phyloP scores from a whole-genome alignment of 2,329 filamentous ascomycete species.

The Rhinocladiella mackenziei region DNA sequence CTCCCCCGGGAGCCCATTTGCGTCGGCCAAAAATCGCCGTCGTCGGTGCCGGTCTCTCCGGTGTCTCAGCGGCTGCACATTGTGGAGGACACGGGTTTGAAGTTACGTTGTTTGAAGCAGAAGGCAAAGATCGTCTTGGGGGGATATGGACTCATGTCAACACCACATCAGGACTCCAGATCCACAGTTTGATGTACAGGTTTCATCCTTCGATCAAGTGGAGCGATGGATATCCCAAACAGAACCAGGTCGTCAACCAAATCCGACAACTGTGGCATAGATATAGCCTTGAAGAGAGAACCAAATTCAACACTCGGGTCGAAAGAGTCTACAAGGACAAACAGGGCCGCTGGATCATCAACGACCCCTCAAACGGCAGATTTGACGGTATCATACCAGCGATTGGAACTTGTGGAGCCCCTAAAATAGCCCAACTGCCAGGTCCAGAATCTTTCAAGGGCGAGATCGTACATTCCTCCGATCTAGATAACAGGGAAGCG shows the following conservation, averaged over 20 bases:
- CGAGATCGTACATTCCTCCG: constrained; percentile 68
- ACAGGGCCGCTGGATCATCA: constrained; percentile 71
- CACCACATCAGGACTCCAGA: constrained; percentile 75
- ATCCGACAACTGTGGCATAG: constrained; percentile 69
- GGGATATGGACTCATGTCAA: constrained; percentile 85
- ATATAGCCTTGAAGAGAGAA: constrained; percentile 67
- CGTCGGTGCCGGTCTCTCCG: constrained; percentile 69
- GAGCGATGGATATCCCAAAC: constrained; percentile 70
- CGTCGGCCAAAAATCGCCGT: constrained; percentile 63
- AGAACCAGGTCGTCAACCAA: constrained; percentile 69
- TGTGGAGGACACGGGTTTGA: constrained; percentile 84
- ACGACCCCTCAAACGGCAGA: constrained; percentile 63
- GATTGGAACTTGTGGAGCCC: constrained; percentile 74
- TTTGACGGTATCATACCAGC: constrained; percentile 78
- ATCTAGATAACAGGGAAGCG: constrained; percentile 68
- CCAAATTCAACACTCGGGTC: constrained; percentile 67
- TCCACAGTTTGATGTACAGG: constrained; percentile 81
- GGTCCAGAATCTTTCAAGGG: constrained; percentile 71
- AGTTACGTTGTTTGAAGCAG: constrained; percentile 72
- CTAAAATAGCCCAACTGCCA: constrained; percentile 66
- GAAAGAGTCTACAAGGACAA: constrained; percentile 66
- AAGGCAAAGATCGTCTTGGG: constrained; percentile 61
- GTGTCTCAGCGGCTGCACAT: constrained; percentile 73
- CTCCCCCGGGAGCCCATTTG: constrained; percentile 55
- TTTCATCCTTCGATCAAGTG: constrained; percentile 78